These are phyloP conservation scores for Ustilago crameri DNA, from an alignment of 1,284 basidiomycete genomes.

Conservation along the genomic window DNA sequence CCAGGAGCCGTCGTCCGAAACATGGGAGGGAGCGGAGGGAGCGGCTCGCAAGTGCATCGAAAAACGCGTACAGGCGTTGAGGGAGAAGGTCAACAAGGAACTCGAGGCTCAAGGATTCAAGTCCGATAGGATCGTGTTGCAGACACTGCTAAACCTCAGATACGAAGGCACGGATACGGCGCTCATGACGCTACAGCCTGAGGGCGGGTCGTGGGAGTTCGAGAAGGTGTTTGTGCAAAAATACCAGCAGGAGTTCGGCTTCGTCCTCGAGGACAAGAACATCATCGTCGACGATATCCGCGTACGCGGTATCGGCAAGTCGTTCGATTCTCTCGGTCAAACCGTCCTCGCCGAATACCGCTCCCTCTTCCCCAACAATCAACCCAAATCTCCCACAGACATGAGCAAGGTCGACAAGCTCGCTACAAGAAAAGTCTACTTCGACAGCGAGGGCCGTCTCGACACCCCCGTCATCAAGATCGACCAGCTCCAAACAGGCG, in stretches of 20 bases:
- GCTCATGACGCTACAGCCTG: slow-evolving; percentile 81
- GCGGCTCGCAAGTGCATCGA: slow-evolving; percentile 23
- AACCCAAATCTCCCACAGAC: slow-evolving; percentile 30
- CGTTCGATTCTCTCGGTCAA: slow-evolving; percentile 83
- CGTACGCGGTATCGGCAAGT: slow-evolving; percentile 82
- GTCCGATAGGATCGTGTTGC: slow-evolving; percentile 76
- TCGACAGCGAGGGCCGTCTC: slow-evolving; percentile 79
- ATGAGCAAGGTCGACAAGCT: slow-evolving; percentile 54
- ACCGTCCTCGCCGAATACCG: slow-evolving; percentile 78
- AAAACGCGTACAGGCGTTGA: slow-evolving; percentile 71
- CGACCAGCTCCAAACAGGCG: slow-evolving; percentile 76
- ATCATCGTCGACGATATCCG: slow-evolving; percentile 92
- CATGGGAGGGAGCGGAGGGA: slow-evolving; percentile 69
- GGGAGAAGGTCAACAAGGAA: slow-evolving; percentile 74
- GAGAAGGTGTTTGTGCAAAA: slow-evolving; percentile 77
- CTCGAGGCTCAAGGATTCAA: slow-evolving; percentile 83
- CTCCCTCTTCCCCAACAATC: slow-evolving; percentile 32
- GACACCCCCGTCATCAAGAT: slow-evolving; percentile 84
- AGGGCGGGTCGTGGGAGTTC: slow-evolving; percentile 77
- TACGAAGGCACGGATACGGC: slow-evolving; percentile 81
- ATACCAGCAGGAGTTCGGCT: slow-evolving; percentile 78
- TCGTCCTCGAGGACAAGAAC: slow-evolving; percentile 80
- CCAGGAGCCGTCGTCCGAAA: slow-evolving; percentile 85
- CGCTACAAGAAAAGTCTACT: slow-evolving; percentile 76
- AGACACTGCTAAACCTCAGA: slow-evolving; percentile 79